These are phyloP conservation scores for Fusarium stilboides DNA, from an alignment of 2,329 filamentous ascomycete species.

Conservation along the genomic window DNA sequence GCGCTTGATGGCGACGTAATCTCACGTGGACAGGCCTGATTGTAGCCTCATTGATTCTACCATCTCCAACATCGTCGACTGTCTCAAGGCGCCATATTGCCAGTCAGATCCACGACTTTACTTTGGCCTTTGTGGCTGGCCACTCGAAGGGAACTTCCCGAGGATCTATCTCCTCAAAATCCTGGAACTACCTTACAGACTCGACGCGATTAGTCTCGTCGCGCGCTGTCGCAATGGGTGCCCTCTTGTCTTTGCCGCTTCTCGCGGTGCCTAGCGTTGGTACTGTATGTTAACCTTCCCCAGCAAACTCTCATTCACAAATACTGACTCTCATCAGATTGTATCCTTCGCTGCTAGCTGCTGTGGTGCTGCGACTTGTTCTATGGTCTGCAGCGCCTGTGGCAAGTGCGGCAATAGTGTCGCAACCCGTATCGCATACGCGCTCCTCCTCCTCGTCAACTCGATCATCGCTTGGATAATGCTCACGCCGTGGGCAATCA, in stretches of 20 bases:
- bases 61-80: conserved; percentile 29
- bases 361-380: conserved; percentile 96
- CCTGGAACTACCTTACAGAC: background rate
- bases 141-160: background rate
- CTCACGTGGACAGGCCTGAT: conserved; percentile 45
- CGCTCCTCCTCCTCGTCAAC: conserved; percentile 94
- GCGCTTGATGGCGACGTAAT: conserved; percentile 44
- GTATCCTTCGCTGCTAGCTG: conserved; percentile 88
- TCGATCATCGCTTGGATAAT: conserved; percentile 98
- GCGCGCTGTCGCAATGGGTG: conserved; percentile 77
- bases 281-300: conserved; percentile 74
- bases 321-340: conserved; percentile 66
- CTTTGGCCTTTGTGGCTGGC: background rate
- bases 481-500: conserved; percentile 98
- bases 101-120: background rate
- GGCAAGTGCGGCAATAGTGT: conserved; percentile 98
- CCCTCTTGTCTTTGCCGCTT: conserved; percentile 89
- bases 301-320: background rate
- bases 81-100: conserved; percentile 8
- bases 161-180: background rate
- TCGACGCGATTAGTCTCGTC: conserved; percentile 11
- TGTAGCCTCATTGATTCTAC: conserved; percentile 42
- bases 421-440: conserved; percentile 96
- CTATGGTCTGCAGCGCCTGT: conserved; percentile 94
- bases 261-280: conserved; percentile 88